phyloP scores from a whole-genome alignment of 208 protist species.

The Leishmania arabica region DNA sequence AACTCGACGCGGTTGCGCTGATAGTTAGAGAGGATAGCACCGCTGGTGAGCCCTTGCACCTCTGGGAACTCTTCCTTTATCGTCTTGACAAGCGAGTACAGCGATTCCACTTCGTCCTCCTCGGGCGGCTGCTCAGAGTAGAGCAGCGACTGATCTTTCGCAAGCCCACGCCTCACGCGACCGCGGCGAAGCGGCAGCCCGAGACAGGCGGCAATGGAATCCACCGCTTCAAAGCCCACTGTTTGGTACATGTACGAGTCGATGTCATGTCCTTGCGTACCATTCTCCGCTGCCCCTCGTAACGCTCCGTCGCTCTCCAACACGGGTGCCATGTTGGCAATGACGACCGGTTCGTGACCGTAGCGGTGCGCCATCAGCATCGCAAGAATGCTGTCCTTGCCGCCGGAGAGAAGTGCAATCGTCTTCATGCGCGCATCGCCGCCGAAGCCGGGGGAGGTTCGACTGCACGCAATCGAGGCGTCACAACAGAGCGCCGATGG shows the following conservation, averaged over 20 bases:
- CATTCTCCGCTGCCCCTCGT: conserved; percentile 1
- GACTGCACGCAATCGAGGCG: background rate
- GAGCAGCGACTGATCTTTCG: conserved; percentile 71
- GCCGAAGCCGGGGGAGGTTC: too few relatives aligned
- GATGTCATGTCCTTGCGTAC: conserved; percentile 85
- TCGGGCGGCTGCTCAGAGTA: conserved; percentile 69
- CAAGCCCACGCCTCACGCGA: conserved; percentile 66
- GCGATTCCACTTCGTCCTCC: conserved; percentile 97
- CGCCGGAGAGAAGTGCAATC: conserved; percentile 96
- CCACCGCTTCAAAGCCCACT: conserved; percentile 95
- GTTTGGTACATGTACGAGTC: conserved; percentile 99
- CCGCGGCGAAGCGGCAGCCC: conserved; percentile 92
- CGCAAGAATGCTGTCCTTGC: conserved; percentile 97
- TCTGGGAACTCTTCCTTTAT: conserved; percentile 90
- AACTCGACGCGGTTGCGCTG: conserved; percentile 98
- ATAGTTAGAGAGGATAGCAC: conserved; percentile 98
- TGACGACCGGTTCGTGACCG: conserved; percentile 95
- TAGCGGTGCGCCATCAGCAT: conserved; percentile 94
- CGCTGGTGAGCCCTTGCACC: conserved; percentile 94
- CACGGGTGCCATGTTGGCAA: conserved; percentile 94
- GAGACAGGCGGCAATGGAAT: conserved; percentile 89
- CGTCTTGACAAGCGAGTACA: conserved; percentile 90
- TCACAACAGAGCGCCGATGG: background rate
- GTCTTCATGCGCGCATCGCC: conserved; percentile 89
- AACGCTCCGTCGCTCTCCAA: background rate